Percentiles rank a stretch among this genome's conserved stretches.
Conservation (phyloP, 2,329 filamentous ascomycete species). For the Metarhizium brunneum region DNA sequence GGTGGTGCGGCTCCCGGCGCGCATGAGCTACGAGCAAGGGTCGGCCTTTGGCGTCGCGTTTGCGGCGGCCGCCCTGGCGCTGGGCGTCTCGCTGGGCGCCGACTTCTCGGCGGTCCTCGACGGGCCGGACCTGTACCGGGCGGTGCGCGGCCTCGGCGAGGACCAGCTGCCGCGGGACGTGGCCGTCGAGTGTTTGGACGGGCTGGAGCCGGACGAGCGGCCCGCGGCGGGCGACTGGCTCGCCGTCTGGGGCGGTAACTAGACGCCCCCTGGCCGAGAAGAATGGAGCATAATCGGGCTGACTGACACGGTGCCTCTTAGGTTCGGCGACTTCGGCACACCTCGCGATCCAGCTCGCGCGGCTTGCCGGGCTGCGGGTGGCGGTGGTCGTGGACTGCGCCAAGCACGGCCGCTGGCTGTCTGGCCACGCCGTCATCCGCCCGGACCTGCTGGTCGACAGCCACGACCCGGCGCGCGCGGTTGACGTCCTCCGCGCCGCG, state of each 20-base stretch:
- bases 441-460: slow-evolving; percentile 57
- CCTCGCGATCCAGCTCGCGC: slow-evolving; percentile 58
- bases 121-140: slow-evolving; percentile 50
- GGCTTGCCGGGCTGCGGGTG: slow-evolving; percentile 54
- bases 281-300: neutral
- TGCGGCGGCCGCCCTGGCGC: slow-evolving; percentile 55
- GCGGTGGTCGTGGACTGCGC: slow-evolving; percentile 55
- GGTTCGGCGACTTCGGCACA: slow-evolving; percentile 61
- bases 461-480: slow-evolving; percentile 53
- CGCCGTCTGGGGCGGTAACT: slow-evolving; percentile 59
- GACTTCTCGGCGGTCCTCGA: slow-evolving; percentile 44
- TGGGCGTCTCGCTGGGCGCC: slow-evolving; percentile 62
- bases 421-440: slow-evolving; percentile 31
- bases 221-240: slow-evolving; percentile 57
- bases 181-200: slow-evolving; percentile 49
- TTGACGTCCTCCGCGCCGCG: slow-evolving; percentile 48
- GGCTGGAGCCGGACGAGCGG: slow-evolving; percentile 41
- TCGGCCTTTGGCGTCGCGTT: slow-evolving; percentile 63
- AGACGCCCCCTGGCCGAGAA: too few species aligned
- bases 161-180: slow-evolving; percentile 51
- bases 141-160: slow-evolving; percentile 36
- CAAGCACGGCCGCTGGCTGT: slow-evolving; percentile 22
- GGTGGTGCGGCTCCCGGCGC: slow-evolving; percentile 48
- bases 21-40: slow-evolving; percentile 42
- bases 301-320: slow-evolving; percentile 11